Evolutionary conservation across 371 early-diverging fungal species (phyloP), one percentile per base, ranked within the genome.

Genomic region (Scutellospora calospora): DNA sequence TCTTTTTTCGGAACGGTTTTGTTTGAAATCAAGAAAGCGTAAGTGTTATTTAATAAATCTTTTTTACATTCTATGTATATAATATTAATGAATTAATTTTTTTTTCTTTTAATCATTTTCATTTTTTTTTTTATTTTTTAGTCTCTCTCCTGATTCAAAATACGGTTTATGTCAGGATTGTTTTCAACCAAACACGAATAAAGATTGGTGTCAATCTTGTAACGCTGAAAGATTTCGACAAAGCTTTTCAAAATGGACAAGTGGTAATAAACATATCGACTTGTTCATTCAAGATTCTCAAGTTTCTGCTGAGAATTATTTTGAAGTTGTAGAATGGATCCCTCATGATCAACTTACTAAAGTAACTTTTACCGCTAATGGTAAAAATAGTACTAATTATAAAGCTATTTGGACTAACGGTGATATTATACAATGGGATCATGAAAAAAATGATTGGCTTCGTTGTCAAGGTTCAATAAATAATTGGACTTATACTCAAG

Each of bases 181-280:
- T 11, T 11, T 9, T 45, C 5, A 45, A 6, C 45, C 45, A 45
- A 45, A 45, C 9, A 45, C 45, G 8, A 9, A 11, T 12, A 45
- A 2, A 11, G 45, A 45, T 45, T 76, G 76, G 76, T 76, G 76
- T 76, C 60, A 76, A 60, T 0, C 62, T n/a, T 76, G 76, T 62
- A 62, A 76, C 22, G 29, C 35, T 35, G 27, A 57, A 22, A 60
- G 29, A 9, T 76, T 76, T 25, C 35, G 41, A 22, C 8, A 60
- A 62, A 59, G 62, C 9, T 76, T 60, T 62, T 16, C 16, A 41
- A 25, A 18, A 5, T 76, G 76, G 76, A 60, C 76, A 3, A 76
- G 35, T 16, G 76, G 76, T 12, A 62, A 62, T 62, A 45, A 76
- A 25, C 62, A 27, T 41, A 45, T 76, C 22, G 76, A 76, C 45